Evolutionary conservation across 176 grass and related monocot species (phyloP).

Genomic region (Cenchrus fungigraminus): DNA sequence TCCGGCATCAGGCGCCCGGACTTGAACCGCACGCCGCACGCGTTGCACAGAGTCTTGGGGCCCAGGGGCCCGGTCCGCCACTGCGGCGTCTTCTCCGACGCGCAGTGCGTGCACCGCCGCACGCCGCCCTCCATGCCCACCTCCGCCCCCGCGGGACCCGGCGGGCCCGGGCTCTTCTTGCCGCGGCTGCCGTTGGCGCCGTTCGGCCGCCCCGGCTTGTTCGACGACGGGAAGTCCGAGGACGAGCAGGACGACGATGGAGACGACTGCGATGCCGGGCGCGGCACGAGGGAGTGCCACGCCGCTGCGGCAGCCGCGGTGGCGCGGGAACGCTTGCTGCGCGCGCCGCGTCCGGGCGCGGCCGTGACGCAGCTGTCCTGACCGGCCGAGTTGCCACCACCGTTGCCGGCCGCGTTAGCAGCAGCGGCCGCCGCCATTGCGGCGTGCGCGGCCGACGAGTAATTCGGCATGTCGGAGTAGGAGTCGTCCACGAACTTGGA

Average conservation of each 20-base stretch:
- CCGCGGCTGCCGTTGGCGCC: constrained; percentile 28
- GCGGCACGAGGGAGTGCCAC: constrained; percentile 75
- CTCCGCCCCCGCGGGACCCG: constrained; percentile 12
- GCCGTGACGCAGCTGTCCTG: constrained; percentile 55
- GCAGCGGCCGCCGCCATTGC: constrained; percentile 48
- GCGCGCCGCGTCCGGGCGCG: constrained; percentile 62
- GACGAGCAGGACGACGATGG: constrained; percentile 87
- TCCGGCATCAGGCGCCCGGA: constrained; percentile 89
- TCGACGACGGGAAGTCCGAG: constrained; percentile 79
- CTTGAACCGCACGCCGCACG: constrained; percentile 94
- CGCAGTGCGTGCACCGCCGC: constrained; percentile 96
- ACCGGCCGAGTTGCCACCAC: constrained; percentile 31
- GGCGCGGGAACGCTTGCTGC: constrained; percentile 68
- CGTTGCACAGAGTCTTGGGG: constrained; percentile 99
- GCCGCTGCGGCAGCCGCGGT: constrained; percentile 48
- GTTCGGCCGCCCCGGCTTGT: constrained; percentile 26
- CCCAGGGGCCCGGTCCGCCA: constrained; percentile 95
- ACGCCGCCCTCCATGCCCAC: constrained; percentile 70
- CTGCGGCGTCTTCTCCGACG: constrained; percentile 99
- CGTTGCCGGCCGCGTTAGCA: constrained; percentile 34
- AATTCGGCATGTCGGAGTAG: constrained; percentile 87
- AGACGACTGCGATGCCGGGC: constrained; percentile 52
- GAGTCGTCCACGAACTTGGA: constrained; percentile 99
- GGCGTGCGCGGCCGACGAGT: constrained; percentile 54
- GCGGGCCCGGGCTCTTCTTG: constrained; percentile 51